Evolutionary conservation across 176 grass and related monocot species (phyloP).

Genomic region (Oryza coarctata): DNA sequence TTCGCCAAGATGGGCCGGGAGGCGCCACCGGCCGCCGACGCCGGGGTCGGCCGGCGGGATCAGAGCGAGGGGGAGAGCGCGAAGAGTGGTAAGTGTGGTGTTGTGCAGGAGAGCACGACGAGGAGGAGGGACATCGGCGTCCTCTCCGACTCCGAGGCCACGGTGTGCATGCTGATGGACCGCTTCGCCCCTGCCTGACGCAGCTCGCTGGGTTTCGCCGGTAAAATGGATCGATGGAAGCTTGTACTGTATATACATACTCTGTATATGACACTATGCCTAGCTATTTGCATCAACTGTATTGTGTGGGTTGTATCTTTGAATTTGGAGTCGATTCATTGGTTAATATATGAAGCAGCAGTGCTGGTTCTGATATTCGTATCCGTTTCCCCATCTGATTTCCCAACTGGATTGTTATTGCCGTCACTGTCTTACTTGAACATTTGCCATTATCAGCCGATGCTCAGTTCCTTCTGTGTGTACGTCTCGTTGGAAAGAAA

Average conservation of each 20-base stretch:
- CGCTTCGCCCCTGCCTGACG: conserved; percentile 54
- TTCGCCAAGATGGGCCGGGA: conserved; percentile 41
- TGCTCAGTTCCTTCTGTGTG: neutral
- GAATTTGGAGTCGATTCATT: neutral
- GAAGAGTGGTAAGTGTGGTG: neutral
- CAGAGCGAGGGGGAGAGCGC: neutral
- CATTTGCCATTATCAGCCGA: neutral
- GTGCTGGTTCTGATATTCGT: neutral
- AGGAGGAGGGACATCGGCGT: conserved; percentile 3
- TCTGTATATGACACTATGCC: neutral
- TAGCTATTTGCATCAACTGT: conserved; percentile 5
- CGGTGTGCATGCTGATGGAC: conserved; percentile 59
- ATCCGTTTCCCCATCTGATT: neutral
- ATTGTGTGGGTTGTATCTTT: neutral
- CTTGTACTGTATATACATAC: neutral
- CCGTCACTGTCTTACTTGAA: neutral
- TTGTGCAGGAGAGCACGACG: conserved; percentile 6
- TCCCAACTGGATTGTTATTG: neutral
- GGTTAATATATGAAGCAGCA: neutral
- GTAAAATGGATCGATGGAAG: neutral
- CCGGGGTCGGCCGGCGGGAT: neutral
- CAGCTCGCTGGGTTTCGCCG: neutral
- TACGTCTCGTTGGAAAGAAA: neutral
- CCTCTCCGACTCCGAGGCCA: conserved; percentile 51
- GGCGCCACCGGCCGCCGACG: neutral